A percentile compares a stretch with the other conserved stretches of the same genome.
Evolutionary conservation across 345 rosid species (phyloP).

Genomic region (Citropsis articulata): DNA sequence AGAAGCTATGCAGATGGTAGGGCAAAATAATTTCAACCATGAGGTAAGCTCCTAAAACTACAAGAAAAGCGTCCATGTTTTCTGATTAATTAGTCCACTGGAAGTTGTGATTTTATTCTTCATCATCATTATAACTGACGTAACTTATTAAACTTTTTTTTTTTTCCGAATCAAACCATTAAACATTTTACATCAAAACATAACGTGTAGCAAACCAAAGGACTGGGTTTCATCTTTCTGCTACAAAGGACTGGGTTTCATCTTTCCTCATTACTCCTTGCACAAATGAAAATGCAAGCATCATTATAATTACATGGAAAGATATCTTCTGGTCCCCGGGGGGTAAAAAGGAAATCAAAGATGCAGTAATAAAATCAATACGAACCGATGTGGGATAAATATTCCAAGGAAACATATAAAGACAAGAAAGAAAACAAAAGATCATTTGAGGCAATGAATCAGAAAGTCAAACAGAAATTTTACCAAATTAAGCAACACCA

Average conservation of each 20-base stretch:
- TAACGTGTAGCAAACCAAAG: background rate
- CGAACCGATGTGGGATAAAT: background rate
- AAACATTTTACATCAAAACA: background rate
- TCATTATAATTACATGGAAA: background rate
- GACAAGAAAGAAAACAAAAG: background rate
- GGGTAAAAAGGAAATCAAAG: conserved; percentile 3
- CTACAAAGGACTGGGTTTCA: background rate
- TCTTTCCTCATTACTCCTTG: background rate
- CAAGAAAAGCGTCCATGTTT: background rate
- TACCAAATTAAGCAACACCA: background rate
- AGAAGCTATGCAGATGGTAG: background rate
- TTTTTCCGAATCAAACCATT: background rate
- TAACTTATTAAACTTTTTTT: background rate
- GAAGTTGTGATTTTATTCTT: background rate
- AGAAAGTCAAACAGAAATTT: background rate
- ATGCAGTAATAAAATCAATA: background rate
- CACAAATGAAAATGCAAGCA: background rate
- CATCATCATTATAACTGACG: background rate
- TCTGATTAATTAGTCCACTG: background rate
- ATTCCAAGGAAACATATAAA: background rate
- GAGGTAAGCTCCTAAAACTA: background rate
- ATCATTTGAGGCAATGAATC: background rate
- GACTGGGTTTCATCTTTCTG: background rate
- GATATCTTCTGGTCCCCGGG: background rate
- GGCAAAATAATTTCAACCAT: background rate